These are phyloP conservation scores for Hyaloscypha variabilis DNA, from an alignment of 495 filamentous ascomycete species.

Conservation along the genomic window DNA sequence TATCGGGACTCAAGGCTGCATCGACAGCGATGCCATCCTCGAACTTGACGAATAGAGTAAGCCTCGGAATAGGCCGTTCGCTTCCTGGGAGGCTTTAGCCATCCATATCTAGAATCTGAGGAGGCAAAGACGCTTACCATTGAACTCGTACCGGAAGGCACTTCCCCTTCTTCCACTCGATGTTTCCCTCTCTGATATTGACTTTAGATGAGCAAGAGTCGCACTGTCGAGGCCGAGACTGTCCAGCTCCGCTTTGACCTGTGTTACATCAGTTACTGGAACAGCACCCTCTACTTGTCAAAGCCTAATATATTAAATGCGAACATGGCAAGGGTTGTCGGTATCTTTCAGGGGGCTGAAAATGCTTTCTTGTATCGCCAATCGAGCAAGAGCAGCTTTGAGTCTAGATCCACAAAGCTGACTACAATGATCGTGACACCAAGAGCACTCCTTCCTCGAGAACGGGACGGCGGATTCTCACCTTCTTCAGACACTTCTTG, in stretches of 20 bases:
- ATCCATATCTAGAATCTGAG: not conserved
- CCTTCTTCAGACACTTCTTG: conserved; percentile 74
- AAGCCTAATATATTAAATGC: not conserved
- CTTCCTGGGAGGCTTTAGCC: conserved; percentile 32
- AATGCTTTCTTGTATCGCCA: not conserved
- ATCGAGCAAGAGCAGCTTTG: no score
- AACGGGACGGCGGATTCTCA: no score
- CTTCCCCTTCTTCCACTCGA: conserved; percentile 2
- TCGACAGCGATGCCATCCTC: conserved; percentile 55
- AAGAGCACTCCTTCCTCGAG: no score
- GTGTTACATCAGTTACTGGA: not conserved
- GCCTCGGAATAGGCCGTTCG: conserved; percentile 54
- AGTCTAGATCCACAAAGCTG: no score
- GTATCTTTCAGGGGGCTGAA: no score
- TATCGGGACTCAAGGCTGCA: conserved; percentile 55
- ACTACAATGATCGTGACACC: no score
- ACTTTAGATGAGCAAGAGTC: conserved; percentile 55
- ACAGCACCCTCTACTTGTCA: not conserved
- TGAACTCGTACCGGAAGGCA: conserved; percentile 35
- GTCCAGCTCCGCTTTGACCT: conserved; percentile 48
- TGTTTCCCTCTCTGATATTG: conserved; percentile 1
- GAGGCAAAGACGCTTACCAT: conserved; percentile 23
- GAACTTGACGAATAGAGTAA: conserved; percentile 58
- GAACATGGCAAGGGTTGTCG: no score
- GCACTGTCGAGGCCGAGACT: conserved; percentile 61